Conservation (phyloP, 148 eudicot genomes). For the Heliosperma pusillum region DNA sequence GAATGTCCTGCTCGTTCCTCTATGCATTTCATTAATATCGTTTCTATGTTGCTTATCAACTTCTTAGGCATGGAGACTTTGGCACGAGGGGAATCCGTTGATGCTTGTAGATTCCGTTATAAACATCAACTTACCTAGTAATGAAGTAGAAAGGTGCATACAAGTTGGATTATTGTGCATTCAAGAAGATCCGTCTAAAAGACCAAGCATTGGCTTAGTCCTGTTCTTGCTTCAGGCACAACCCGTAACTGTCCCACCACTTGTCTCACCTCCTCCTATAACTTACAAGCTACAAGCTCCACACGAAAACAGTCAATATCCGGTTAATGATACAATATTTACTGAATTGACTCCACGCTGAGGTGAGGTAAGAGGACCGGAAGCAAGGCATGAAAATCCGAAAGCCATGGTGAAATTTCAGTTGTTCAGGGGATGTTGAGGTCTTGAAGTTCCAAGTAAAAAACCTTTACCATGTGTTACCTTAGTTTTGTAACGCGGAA, state of each 20-base stretch:
- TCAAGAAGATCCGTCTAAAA: constrained; percentile 16
- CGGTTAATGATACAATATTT: not conserved
- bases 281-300: not conserved
- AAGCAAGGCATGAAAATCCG: too few species aligned
- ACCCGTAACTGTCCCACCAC: not conserved
- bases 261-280: not conserved
- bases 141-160: constrained; percentile 11
- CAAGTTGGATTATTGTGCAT: constrained; percentile 20
- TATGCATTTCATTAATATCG: too few species aligned
- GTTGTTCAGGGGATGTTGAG: too few species aligned
- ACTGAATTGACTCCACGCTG: not conserved
- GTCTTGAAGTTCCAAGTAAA: too few species aligned
- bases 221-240: constrained; percentile 9
- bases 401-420: too few species aligned
- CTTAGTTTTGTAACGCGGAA: too few species aligned
- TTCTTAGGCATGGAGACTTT: constrained; percentile 21
- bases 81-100: not conserved
- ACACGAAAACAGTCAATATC: not conserved
- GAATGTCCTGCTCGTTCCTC: too few species aligned
- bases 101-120: constrained; percentile 5
- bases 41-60: not conserved
- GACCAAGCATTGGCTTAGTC: constrained; percentile 11
- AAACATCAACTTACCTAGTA: not conserved
- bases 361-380: not conserved
- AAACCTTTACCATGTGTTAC: too few species aligned